A percentile compares a stretch with the other conserved stretches of the same genome.
phyloP scores from a whole-genome alignment of 23 red algal species.

The Gracilaria caudata region DNA sequence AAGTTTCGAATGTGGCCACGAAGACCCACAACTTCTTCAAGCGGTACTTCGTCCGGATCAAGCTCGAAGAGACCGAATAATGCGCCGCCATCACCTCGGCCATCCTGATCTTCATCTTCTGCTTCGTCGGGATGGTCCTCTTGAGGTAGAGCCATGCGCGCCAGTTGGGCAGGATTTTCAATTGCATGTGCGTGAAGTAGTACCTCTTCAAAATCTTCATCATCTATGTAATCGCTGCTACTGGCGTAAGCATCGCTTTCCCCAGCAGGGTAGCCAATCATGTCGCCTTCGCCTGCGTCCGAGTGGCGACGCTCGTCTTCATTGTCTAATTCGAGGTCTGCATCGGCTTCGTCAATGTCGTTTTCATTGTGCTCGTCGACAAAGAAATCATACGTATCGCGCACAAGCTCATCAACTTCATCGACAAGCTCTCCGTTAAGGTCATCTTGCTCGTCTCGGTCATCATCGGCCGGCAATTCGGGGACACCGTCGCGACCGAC shows the following conservation, averaged over 20 bases:
- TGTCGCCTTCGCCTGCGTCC: slow-evolving; percentile 7
- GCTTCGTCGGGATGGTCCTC: slow-evolving; percentile 20
- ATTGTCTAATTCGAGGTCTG: slow-evolving; percentile 18
- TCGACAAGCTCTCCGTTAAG: slow-evolving; percentile 57
- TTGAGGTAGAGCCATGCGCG: background rate
- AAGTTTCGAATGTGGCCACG: slow-evolving; percentile 84
- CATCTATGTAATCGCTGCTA: slow-evolving; percentile 34
- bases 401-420: slow-evolving; percentile 71
- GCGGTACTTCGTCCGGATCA: slow-evolving; percentile 81
- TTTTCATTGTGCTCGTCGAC: slow-evolving; percentile 28
- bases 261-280: slow-evolving; percentile 30
- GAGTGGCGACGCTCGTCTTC: slow-evolving; percentile 33
- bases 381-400: slow-evolving; percentile 55
- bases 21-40: slow-evolving; percentile 86
- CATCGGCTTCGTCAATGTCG: slow-evolving; percentile 26
- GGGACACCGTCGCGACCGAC: background rate
- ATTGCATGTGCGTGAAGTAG: slow-evolving; percentile 1
- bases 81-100: slow-evolving; percentile 62
- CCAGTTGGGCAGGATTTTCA: slow-evolving; percentile 13
- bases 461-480: background rate
- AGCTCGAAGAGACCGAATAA: slow-evolving; percentile 85
- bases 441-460: slow-evolving; percentile 22
- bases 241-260: slow-evolving; percentile 31
- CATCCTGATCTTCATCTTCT: slow-evolving; percentile 54
- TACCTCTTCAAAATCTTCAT: slow-evolving; percentile 34